Evolutionary conservation across 140 eudicot genomes (phyloP).

Genomic region (Bidens hawaiensis): DNA sequence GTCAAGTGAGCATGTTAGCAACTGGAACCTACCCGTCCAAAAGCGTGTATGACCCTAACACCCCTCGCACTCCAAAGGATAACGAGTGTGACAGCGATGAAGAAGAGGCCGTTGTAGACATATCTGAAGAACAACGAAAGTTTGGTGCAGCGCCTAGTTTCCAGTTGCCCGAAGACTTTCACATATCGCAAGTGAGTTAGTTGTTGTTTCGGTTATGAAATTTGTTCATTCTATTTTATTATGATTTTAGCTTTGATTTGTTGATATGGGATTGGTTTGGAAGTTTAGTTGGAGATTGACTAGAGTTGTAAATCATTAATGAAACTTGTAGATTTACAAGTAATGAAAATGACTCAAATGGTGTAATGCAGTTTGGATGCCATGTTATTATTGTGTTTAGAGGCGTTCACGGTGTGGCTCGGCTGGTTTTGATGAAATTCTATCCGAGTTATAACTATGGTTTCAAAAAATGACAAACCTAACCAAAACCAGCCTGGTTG

Average conservation of each 20-base stretch:
- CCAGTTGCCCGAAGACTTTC: conserved; percentile 35
- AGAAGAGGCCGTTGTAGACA: too few species aligned
- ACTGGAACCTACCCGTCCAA: conserved; percentile 35
- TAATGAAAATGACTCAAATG: conserved; percentile 13
- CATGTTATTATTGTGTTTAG: not conserved
- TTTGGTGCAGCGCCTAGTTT: conserved; percentile 53
- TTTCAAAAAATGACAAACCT: not conserved
- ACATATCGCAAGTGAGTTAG: conserved; percentile 50
- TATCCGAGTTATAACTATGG: not conserved
- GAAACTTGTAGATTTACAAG: conserved; percentile 8
- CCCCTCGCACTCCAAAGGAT: too few species aligned
- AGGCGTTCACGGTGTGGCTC: not conserved
- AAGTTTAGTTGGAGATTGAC: too few species aligned
- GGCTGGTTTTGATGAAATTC: not conserved
- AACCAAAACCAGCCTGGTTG: not conserved
- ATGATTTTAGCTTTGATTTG: conserved; percentile 12
- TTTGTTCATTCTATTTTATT: conserved; percentile 4
- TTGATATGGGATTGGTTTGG: too few species aligned
- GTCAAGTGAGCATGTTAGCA: conserved; percentile 69
- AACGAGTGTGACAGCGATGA: too few species aligned
- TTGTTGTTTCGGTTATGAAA: not conserved
- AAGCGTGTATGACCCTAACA: conserved; percentile 23
- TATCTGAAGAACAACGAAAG: conserved; percentile 35
- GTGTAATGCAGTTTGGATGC: not conserved
- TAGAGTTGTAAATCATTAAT: conserved; percentile 18